phyloP scores from a whole-genome alignment of 1,284 basidiomycete species.

The Ganoderma sinense region DNA sequence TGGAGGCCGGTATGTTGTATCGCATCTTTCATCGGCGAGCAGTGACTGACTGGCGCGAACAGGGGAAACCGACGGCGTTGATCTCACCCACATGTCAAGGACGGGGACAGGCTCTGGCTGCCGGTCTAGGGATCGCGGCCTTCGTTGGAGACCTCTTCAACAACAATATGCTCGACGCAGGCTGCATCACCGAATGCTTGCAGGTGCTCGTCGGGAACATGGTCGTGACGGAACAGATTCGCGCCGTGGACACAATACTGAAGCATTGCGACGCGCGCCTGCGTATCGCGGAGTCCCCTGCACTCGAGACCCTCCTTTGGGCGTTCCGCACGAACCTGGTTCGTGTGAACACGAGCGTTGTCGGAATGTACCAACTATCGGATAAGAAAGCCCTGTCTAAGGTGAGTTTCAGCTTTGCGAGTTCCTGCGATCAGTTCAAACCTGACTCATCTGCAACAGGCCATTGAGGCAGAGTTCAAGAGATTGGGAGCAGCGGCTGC shows the following conservation, averaged over 20 bases:
- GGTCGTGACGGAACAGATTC: constrained; percentile 40
- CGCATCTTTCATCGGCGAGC: not conserved
- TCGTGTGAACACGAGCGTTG: constrained; percentile 2
- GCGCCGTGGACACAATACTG: constrained; percentile 39
- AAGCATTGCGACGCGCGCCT: constrained; percentile 27
- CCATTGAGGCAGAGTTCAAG: not conserved
- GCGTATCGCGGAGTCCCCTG: constrained; percentile 11
- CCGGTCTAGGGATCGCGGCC: constrained; percentile 37
- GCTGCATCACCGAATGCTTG: constrained; percentile 37
- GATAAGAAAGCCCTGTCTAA: constrained; percentile 2
- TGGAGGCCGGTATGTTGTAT: constrained; percentile 45
- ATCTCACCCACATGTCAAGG: constrained; percentile 14
- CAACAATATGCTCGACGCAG: constrained; percentile 32
- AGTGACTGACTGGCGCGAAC: constrained; percentile 20
- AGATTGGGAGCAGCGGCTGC: not conserved
- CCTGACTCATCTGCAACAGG: not conserved
- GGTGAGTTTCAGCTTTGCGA: not conserved
- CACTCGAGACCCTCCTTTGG: constrained; percentile 6
- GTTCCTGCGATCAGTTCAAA: too few relatives aligned
- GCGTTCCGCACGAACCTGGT: constrained; percentile 4
- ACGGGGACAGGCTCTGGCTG: constrained; percentile 28
- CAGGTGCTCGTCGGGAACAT: constrained; percentile 37
- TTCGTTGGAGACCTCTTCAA: constrained; percentile 46
- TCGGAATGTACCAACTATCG: not conserved
- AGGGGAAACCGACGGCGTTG: constrained; percentile 19